Conservation (phyloP, 2,329 filamentous ascomycete species). For the Colletotrichum destructivum region DNA sequence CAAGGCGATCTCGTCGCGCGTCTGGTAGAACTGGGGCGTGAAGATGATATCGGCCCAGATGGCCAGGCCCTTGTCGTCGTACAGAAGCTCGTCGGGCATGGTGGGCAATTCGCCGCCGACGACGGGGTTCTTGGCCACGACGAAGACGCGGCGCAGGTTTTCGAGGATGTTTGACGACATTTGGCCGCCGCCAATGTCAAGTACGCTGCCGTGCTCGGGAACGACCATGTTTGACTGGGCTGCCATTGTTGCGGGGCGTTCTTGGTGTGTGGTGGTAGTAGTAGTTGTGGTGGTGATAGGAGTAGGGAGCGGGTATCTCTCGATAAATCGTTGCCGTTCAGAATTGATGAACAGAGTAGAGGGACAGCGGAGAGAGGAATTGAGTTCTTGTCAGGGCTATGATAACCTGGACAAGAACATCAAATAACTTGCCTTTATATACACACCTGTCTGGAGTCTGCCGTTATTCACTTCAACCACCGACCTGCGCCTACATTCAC, state of each 20-base stretch:
- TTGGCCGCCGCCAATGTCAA: constrained; percentile 57
- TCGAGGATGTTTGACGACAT: constrained; percentile 50
- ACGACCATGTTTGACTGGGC: neutral
- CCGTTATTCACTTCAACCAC: neutral
- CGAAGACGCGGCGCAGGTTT: constrained; percentile 44
- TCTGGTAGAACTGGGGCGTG: constrained; percentile 58
- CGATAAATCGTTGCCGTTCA: neutral
- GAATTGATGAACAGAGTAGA: too few species aligned
- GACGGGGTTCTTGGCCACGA: neutral
- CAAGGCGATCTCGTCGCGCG: constrained; percentile 56
- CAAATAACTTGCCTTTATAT: neutral
- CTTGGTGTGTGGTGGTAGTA: neutral
- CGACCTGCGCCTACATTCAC: neutral
- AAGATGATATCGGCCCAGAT: constrained; percentile 61
- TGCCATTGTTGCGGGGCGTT: constrained; percentile 1
- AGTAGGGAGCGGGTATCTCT: neutral
- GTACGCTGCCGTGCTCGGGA: constrained; percentile 51
- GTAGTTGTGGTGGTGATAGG: neutral
- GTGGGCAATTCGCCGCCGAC: constrained; percentile 46
- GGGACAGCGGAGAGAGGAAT: neutral
- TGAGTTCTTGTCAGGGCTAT: neutral
- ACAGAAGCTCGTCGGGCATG: constrained; percentile 58
- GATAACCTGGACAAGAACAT: neutral
- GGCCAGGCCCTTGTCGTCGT: constrained; percentile 55
- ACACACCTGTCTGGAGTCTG: neutral